A percentile compares a stretch with the other conserved stretches of the same genome.
phyloP scores from a whole-genome alignment of 257 asterid genomes.

The Rhazya stricta region DNA sequence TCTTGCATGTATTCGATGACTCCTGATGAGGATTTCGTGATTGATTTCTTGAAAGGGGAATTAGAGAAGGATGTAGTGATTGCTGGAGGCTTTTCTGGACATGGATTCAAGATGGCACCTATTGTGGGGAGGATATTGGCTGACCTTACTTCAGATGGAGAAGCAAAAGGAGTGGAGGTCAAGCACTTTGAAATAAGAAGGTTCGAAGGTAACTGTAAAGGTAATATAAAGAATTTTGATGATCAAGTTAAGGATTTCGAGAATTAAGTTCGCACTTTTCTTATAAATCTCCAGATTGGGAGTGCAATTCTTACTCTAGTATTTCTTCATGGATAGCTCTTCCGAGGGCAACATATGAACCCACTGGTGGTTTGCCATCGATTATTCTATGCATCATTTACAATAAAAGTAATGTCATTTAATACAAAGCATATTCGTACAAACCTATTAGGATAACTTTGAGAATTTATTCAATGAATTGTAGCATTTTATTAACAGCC shows the following conservation, averaged over 20 bases:
- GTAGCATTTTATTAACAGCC: too few species aligned
- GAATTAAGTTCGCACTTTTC: neutral
- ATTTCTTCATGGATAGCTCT: too few species aligned
- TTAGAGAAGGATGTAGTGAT: slow-evolving; percentile 63
- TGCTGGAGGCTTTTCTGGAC: slow-evolving; percentile 92
- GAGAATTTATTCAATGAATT: too few species aligned
- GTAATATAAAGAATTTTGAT: slow-evolving; percentile 55
- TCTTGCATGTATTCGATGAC: slow-evolving; percentile 95
- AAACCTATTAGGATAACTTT: too few species aligned
- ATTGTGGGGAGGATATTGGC: slow-evolving; percentile 64
- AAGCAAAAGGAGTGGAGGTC: slow-evolving; percentile 41
- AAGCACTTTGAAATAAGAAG: slow-evolving; percentile 46
- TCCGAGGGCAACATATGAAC: too few species aligned
- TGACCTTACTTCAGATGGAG: slow-evolving; percentile 50
- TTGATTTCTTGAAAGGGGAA: slow-evolving; percentile 77
- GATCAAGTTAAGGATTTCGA: slow-evolving; percentile 40
- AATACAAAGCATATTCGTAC: too few species aligned
- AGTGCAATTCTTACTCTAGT: neutral
- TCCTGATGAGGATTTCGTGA: slow-evolving; percentile 79
- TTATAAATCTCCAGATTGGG: neutral
- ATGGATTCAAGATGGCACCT: slow-evolving; percentile 96
- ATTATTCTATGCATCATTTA: too few species aligned
- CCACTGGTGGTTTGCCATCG: neutral
- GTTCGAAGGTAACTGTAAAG: slow-evolving; percentile 40
- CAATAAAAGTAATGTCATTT: too few species aligned